Base-by-base conservation (phyloP, 2,329 filamentous ascomycete genomes). In the Aspergillus oerlinghausenensis region DNA sequence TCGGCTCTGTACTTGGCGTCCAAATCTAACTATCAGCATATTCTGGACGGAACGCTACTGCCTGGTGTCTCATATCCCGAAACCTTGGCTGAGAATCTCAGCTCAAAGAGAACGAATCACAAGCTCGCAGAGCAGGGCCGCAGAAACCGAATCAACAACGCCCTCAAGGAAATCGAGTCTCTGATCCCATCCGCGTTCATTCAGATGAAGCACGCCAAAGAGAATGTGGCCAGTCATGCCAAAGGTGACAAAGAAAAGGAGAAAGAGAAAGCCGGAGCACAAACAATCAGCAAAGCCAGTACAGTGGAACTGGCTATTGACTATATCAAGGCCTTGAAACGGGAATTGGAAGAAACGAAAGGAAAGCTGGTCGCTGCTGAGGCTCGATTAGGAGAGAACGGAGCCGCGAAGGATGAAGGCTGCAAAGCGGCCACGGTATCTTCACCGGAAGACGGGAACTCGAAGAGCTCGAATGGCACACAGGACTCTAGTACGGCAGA, bases 21-120 rank as follows among this genome's bases (percentile, higher is more conserved):
- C 17, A 97, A 97, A 72, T 97, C 93, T 1, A 99, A 99, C 69
- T 99, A 99, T 68, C 93, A 97, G 68, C 96, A 97, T 66, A 94
- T 99, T 40, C 77, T 99, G 10, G 94, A 97, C 71, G 94, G 94
- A 50, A 97, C 92, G 51, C 87, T 88, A 55, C 85, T 97, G 0
- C 92, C 92, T 0, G 93, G 93, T 11, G 88, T 97, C 11, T 89
- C 88, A 1, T 97, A 97, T 65, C 92, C 93, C 0, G 91, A 89
- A 64, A 90, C 92, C 52, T 81, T 99, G 45, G 96, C 92, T 6
- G 95, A 92, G 23, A 96, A 96, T 63, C 79, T 99, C 26, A 97
- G 92, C 0, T 96, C 92, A 3, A 99, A 99, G 78, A 88, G 93
- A 53, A 97, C 94, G 1, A 96, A 92, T 47, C 94, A 99, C 78